Evolutionary conservation across 345 rosid species (phyloP), one percentile per base, ranked within the genome.

Genomic region (Arabidopsis suecica): DNA sequence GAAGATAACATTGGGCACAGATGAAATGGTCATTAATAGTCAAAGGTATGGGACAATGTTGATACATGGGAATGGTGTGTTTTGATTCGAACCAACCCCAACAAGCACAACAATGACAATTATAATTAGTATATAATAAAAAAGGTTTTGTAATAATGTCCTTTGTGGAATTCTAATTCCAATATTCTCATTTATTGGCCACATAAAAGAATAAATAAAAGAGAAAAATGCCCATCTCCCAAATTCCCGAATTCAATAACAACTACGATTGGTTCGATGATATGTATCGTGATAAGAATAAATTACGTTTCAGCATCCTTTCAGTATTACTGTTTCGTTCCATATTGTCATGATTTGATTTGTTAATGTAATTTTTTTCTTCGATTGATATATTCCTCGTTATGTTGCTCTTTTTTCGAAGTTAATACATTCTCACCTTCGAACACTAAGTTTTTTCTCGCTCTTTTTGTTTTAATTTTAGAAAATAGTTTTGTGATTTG

Each of bases 181-280:
- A 70, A 14, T 77, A 77, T 77, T 76, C 80, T 76, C 80, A 76
- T 69, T 76, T 69, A 70, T 77, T 63, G 64, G 65, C 75, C 80
- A 69, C 65, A 62, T 69, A 55, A 47, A 62, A 47, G 75, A 77
- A 77, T 70, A 63, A 14, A 61, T 38, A 62, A 54, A n/a, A 54
- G 59, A 62, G 47, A 55, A 76, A 76, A 69, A 55, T 69, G 60
- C 61, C 66, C 71, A 70, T 54, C 70, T 60, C 45, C 58, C 5
- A 69, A 61, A 68, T 61, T 69, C 42, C 40, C 6, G 69, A 69
- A 54, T 76, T 76, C 50, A 54, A 34, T 25, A 61, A 61, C 57
- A 69, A 54, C 33, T 47, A 53, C 38, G 20, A 68, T 33, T 60
- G 65, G 74, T 68, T 76, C 56, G 22, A 11, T 51, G 51, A 45